These are phyloP conservation scores for Austropuccinia psidii DNA, from an alignment of 1,284 basidiomycete genomes.

Conservation along the genomic window DNA sequence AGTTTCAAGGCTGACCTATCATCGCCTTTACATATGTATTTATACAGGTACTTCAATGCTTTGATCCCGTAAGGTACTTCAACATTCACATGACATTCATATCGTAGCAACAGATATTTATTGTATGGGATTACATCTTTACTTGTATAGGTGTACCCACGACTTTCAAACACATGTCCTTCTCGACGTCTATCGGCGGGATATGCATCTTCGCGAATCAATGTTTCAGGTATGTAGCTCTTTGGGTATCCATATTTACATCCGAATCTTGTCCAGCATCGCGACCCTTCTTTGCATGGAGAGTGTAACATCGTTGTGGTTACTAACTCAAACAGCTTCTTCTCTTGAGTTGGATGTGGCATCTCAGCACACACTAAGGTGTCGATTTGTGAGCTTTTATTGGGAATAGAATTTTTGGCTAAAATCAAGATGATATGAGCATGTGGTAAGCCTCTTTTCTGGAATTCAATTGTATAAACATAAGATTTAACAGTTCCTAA, in stretches of 20 bases:
- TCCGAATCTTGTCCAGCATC: neutral
- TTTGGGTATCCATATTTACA: conserved; percentile 1
- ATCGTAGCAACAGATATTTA: conserved; percentile 46
- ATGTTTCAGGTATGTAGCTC: neutral
- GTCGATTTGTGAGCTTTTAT: neutral
- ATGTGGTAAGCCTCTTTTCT: conserved; percentile 54
- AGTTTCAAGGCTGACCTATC: conserved; percentile 48
- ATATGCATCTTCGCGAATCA: neutral
- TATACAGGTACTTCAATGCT: conserved; percentile 52
- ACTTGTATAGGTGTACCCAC: neutral
- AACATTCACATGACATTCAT: conserved; percentile 54
- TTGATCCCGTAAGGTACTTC: conserved; percentile 47
- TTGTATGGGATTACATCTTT: conserved; percentile 40
- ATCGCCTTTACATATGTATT: conserved; percentile 53
- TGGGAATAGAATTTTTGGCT: neutral
- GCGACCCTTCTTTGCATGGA: neutral
- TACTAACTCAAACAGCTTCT: neutral
- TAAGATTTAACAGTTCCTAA: conserved; percentile 49
- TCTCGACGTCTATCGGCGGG: neutral
- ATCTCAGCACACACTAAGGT: neutral
- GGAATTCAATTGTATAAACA: conserved; percentile 54
- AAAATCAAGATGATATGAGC: conserved; percentile 46
- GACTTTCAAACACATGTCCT: neutral
- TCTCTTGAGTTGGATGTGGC: neutral
- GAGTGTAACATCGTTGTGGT: neutral